phyloP scores from a whole-genome alignment of 2,329 filamentous ascomycete genomes.

The Pseudocercospora ulei region DNA sequence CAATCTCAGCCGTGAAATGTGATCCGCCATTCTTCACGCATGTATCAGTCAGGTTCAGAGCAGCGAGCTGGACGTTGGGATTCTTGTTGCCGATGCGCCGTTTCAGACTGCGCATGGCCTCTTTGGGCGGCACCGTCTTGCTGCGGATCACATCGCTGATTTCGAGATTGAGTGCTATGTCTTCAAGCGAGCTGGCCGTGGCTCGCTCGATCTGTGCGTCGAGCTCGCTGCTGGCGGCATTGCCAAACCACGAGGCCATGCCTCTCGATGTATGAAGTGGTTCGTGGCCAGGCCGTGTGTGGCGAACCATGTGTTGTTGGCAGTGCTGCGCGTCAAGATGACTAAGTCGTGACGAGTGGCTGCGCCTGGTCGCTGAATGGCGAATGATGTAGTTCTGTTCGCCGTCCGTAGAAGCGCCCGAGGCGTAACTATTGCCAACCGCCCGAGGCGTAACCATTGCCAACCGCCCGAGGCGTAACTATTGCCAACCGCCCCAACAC shows the following conservation, averaged over 20 bases:
- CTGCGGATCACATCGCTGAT: slow-evolving; percentile 96
- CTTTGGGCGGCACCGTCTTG: slow-evolving; percentile 92
- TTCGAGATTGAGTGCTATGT: slow-evolving; percentile 93
- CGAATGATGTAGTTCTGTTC: too few species aligned
- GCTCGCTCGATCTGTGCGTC: slow-evolving; percentile 96
- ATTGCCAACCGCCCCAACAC: slow-evolving; percentile 6
- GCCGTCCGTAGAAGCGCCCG: too few species aligned
- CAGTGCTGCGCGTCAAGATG: too few species aligned
- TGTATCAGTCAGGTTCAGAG: slow-evolving; percentile 92
- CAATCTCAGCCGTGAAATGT: slow-evolving; percentile 91
- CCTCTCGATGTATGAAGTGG: too few species aligned
- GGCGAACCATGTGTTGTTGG: too few species aligned
- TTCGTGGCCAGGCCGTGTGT: too few species aligned
- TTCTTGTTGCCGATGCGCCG: slow-evolving; percentile 93
- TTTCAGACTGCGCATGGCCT: slow-evolving; percentile 95
- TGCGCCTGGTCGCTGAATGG: neutral
- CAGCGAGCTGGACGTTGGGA: slow-evolving; percentile 88
- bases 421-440: too few species aligned
- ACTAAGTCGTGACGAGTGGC: too few species aligned
- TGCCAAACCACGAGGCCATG: slow-evolving; percentile 92
- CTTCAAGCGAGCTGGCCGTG: slow-evolving; percentile 91
- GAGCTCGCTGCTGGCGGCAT: slow-evolving; percentile 72
- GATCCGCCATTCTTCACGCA: slow-evolving; percentile 97
- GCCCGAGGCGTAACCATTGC: neutral
- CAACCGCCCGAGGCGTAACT: slow-evolving; percentile 1